phyloP scores from a whole-genome alignment of 495 filamentous ascomycete genomes.

The Clohesyomyces aquaticus region DNA sequence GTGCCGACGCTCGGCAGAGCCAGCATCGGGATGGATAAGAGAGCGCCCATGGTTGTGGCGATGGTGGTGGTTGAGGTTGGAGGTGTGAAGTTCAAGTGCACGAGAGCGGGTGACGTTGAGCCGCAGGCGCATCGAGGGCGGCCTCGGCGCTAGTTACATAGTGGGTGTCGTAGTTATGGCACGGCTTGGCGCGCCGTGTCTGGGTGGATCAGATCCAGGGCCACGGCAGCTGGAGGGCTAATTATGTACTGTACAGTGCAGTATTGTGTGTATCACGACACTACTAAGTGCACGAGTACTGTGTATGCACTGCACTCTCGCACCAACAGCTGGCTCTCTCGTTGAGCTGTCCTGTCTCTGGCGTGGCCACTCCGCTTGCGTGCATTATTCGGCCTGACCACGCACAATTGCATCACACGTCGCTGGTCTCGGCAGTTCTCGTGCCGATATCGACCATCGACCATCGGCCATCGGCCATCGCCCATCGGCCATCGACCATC shows the following conservation, averaged over 20 bases:
- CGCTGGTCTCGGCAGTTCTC: constrained; percentile 8
- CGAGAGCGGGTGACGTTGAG: constrained; percentile 10
- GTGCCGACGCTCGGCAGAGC: constrained; percentile 84
- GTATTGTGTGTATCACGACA: no score
- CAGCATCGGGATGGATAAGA: constrained; percentile 86
- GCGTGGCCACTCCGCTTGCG: not conserved
- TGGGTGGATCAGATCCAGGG: not conserved
- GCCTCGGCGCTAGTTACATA: not conserved
- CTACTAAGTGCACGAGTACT: no score
- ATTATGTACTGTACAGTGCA: no score
- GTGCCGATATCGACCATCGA: constrained; percentile 22
- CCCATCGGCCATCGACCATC: no score
- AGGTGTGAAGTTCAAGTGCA: not conserved
- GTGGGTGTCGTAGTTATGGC: not conserved
- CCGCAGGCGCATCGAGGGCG: no score
- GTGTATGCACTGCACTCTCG: no score
- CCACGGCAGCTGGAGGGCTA: no score
- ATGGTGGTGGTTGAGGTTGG: constrained; percentile 30
- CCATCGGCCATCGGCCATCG: no score
- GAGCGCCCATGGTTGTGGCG: constrained; percentile 73
- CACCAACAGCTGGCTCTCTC: no score
- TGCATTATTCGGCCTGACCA: not conserved
- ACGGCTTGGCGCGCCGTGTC: not conserved
- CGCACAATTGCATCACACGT: not conserved
- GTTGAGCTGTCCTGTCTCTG: no score